Evolutionary conservation across 2,329 filamentous ascomycete genomes (phyloP), one percentile per base, ranked within the genome.

Genomic region (Pestalotiopsis sp.): DNA sequence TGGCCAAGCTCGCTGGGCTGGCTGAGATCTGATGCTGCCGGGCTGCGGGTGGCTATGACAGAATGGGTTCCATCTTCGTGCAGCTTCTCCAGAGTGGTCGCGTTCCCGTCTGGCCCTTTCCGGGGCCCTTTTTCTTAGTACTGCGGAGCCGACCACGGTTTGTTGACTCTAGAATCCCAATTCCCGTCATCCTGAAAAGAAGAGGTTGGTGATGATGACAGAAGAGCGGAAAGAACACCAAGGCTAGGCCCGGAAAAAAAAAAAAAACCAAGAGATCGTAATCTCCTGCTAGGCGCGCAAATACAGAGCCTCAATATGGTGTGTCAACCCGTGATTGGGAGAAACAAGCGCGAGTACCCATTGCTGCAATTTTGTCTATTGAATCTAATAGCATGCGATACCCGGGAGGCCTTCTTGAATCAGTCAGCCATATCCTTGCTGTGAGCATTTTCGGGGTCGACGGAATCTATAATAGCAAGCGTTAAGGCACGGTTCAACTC

Each of bases 311-410:
- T 65, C 49, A 49, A 57, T 20, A 38, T 66, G 39, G 41, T 61
- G 68, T 69, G 68, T 67, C 68, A 67, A 13, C 67, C 13, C 61
- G 23, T 69, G 68, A 70, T 70, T 68, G 68, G 68, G 66, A 68
- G 67, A 68, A 3, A 55, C 64, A 65, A 59, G 68, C 66, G 66
- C 66, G 58, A 55, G 65, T 62, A 25, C 60, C 57, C 57, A 52
- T 66, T 45, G 36, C n/a, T 52, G 25, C 27, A 66, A 66, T n/a
- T 49, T 55, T 66, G 52, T 66, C 52, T 61, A 61, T 60, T 60
- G 52, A 52, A 31, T 66, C 64, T 60, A 59, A 31, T 58, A 45
- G 49, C 36, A 31, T 11, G 38, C 64, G 52, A 36, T 38, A 55
- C 49, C 65, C 38, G 31, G 31, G 65, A 67, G 65, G 25, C 31